These are phyloP conservation scores for Epichloe hybrida DNA, from an alignment of 2,329 filamentous ascomycete species.

Conservation along the genomic window DNA sequence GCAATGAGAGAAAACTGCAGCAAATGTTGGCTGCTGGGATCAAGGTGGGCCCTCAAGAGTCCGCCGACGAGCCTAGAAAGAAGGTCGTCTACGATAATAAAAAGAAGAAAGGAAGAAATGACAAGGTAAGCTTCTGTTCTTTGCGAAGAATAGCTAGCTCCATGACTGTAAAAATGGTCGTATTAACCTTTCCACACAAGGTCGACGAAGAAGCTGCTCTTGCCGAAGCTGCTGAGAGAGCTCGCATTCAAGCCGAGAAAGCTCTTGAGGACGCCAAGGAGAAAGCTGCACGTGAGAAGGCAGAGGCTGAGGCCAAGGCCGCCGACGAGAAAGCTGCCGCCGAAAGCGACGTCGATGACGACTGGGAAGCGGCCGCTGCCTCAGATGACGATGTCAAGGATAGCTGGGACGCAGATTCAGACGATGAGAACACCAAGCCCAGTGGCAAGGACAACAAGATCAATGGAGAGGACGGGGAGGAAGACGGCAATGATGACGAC, in stretches of 20 bases:
- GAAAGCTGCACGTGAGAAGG: constrained; percentile 43
- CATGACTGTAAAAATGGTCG: not conserved
- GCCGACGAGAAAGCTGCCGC: constrained; percentile 40
- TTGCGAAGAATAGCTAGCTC: not conserved
- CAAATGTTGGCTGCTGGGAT: constrained; percentile 73
- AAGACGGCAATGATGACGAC: constrained; percentile 11
- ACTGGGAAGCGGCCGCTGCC: constrained; percentile 78
- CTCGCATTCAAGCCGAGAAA: constrained; percentile 53
- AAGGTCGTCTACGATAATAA: constrained; percentile 65
- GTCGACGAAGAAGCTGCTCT: constrained; percentile 66
- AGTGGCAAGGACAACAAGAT: constrained; percentile 9
- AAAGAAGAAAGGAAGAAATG: constrained; percentile 56
- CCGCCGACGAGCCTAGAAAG: constrained; percentile 56
- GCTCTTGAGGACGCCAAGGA: constrained; percentile 48
- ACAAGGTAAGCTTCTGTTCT: constrained; percentile 31
- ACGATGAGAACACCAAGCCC: constrained; percentile 41
- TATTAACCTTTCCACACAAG: constrained; percentile 20
- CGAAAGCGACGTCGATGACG: constrained; percentile 55
- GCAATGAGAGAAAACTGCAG: constrained; percentile 66
- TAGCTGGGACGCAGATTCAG: constrained; percentile 82
- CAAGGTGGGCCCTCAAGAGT: constrained; percentile 50
- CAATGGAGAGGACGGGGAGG: constrained; percentile 29
- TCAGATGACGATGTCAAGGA: constrained; percentile 70
- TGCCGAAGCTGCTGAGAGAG: constrained; percentile 65
- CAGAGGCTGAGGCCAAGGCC: constrained; percentile 40